phyloP scores from a whole-genome alignment of 768 basidiomycete genomes.

The Collybia mongolica region DNA sequence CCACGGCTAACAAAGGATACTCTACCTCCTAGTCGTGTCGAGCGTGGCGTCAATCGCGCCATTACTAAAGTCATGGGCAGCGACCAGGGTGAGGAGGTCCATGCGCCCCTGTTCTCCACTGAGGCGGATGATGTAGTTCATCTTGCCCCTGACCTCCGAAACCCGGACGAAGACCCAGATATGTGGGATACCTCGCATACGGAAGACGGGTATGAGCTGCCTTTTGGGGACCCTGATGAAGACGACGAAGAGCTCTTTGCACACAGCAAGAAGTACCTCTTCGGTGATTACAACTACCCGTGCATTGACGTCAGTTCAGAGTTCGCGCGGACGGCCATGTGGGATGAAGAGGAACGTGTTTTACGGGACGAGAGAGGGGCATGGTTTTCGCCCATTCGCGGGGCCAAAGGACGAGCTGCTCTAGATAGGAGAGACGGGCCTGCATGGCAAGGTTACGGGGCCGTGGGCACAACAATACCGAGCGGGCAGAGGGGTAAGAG shows the following conservation, averaged over 20 bases:
- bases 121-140: constrained; percentile 69
- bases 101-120: constrained; percentile 69
- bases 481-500: constrained; percentile 3
- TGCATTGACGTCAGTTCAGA: constrained; percentile 87
- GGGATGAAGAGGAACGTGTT: constrained; percentile 86
- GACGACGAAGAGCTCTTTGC: constrained; percentile 76
- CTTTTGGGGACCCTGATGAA: constrained; percentile 68
- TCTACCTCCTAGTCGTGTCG: constrained; percentile 35
- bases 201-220: constrained; percentile 54
- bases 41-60: constrained; percentile 40
- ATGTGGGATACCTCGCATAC: constrained; percentile 32
- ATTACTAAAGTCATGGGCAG: constrained; percentile 39
- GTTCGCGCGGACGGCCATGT: constrained; percentile 58
- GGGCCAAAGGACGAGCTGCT: constrained; percentile 39
- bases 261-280: constrained; percentile 76
- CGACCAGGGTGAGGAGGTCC: constrained; percentile 54
- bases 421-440: constrained; percentile 36
- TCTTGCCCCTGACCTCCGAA: constrained; percentile 53
- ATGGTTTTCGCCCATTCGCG: constrained; percentile 64
- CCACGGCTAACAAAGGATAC: constrained; percentile 56
- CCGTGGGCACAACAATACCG: constrained; percentile 35
- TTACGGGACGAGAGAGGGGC: constrained; percentile 72
- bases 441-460: constrained; percentile 58
- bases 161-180: constrained; percentile 37
- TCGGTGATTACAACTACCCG: constrained; percentile 91